Base-by-base conservation (phyloP, 208 protist genomes). In the Crithidia brevicula region DNA sequence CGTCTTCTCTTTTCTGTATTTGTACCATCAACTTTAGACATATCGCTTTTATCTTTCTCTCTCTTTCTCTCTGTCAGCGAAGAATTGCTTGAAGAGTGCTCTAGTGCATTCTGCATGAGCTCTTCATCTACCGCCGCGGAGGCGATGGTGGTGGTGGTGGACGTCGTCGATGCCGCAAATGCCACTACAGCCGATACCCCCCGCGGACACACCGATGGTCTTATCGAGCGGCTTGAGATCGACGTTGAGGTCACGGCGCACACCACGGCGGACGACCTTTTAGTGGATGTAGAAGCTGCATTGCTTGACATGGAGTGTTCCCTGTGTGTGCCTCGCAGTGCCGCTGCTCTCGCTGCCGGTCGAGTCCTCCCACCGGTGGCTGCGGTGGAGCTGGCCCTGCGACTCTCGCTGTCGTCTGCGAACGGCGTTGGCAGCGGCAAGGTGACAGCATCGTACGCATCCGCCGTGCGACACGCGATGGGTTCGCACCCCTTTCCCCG, bases 91-190 rank as follows among this genome's bases (percentile, higher is more conserved):
- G 10, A 16, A 13, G 15, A 40, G 8, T 40, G n/a, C n/a, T n/a
- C n/a, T n/a, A n/a, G n/a, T 40, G 36, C 42, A 1, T 6, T 1
- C 16, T 3, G 3, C 15, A 65, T 65, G 59, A 53, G 59, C 46
- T 16, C 59, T 6, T 45, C 22, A 13, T 51, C 38, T 18, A 23
- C 33, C 2, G 56, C 25, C 33, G 30, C 47, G 13, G 36, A n/a
- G 28, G 16, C 56, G 36, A 64, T 73, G 67, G 58, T 73, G 20
- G 67, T 73, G n/a, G 58, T 66, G 22, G 66, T 72, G 28, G 66
- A 72, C 47, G 66, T 65, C 18, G 30, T 54, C 28, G 30, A 51
- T 31, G 22, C 36, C 20, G 38, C 61, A 20, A 10, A 27, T 20
- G 27, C 27, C 16, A 30, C 7, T 22, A 5, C 51, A 11, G 10